Base-by-base conservation (phyloP, 805 yeast species). In the Myxozyma sirexii region DNA sequence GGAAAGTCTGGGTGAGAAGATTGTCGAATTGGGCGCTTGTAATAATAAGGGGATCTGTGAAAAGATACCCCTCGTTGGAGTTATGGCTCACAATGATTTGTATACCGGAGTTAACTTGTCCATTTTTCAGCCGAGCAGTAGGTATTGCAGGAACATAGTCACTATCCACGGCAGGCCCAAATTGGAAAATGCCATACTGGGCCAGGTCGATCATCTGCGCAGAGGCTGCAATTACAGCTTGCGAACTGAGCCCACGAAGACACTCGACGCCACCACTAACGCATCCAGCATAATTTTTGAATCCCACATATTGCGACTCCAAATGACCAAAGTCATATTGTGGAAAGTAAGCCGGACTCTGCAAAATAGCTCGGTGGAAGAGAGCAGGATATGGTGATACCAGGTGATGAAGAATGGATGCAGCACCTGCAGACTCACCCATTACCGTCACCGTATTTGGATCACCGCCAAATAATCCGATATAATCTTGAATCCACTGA, bases 351-450 rank as follows among this genome's bases (percentile, higher is more conserved):
- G 62, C 65, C 2, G 51, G 46, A 12, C 57, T 46, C 48, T 62
- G 65, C 33, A 54, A 38, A 10, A 62, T 62, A 3, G 65, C 65
- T 10, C 59, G 59, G 4, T 33, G 31, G 42, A 62, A 62, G 38
- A 15, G 60, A 6, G 43, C 50, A 48, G 69, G 7, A 49, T 73
- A 50, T 68, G 62, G 49, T 68, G 17, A 46, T 49, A 37, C 59
- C 52, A 44, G 70, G 71, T 24, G 75, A 70, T 60, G 74, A 60
- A 50, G 54, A 62, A 53, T 71, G 69, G 75, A 76, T 52, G 59
- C 77, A 27, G 31, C 77, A 35, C 79, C 79, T 6, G 79, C 78
- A 42, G 71, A 64, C 59, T 73, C 74, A 5, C 79, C 79, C 63
- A 72, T 68, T 12, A 76, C 62, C 1, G 77, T 74, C 21, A 76